phyloP scores from a whole-genome alignment of 495 filamentous ascomycete species.

The Penicillium dipodomyicola region DNA sequence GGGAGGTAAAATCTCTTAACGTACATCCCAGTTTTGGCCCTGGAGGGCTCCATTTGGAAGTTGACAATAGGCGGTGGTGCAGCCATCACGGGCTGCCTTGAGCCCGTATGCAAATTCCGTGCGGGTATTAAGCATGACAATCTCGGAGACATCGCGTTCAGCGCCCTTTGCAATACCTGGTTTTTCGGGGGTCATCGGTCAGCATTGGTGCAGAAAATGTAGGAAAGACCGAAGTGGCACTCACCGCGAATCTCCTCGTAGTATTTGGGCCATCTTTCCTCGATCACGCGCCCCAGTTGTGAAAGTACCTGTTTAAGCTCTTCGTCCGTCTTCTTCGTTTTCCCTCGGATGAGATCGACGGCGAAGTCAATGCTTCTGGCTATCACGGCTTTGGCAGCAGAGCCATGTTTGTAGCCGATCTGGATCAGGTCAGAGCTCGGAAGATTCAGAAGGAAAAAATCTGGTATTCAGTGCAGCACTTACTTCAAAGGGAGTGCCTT shows the following conservation, averaged over 20 bases:
- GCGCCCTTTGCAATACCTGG: not conserved
- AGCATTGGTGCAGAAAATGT: not conserved
- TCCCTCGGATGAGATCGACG: not conserved
- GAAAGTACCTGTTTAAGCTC: not conserved
- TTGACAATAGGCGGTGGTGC: not conserved
- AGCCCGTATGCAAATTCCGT: slow-evolving; percentile 1
- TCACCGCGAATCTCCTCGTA: slow-evolving; percentile 3
- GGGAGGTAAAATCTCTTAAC: not conserved
- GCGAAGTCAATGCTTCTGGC: not conserved
- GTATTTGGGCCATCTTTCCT: slow-evolving; percentile 1
- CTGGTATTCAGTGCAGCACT: not conserved
- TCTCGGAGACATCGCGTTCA: not conserved
- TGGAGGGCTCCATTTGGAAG: not conserved
- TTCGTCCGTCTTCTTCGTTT: not conserved
- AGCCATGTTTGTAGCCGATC: slow-evolving; percentile 1
- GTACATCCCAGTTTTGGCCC: slow-evolving; percentile 2
- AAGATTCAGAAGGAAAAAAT: not conserved
- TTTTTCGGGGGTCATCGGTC: not conserved
- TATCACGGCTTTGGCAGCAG: not conserved
- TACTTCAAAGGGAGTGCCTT: not conserved
- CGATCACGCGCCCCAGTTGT: not conserved
- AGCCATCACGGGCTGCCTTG: not conserved
- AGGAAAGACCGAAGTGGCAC: not conserved
- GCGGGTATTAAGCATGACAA: slow-evolving; percentile 3
- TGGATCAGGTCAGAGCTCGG: not conserved